These are phyloP conservation scores for Mycena indigotica DNA, from an alignment of 768 basidiomycete genomes.

Conservation along the genomic window DNA sequence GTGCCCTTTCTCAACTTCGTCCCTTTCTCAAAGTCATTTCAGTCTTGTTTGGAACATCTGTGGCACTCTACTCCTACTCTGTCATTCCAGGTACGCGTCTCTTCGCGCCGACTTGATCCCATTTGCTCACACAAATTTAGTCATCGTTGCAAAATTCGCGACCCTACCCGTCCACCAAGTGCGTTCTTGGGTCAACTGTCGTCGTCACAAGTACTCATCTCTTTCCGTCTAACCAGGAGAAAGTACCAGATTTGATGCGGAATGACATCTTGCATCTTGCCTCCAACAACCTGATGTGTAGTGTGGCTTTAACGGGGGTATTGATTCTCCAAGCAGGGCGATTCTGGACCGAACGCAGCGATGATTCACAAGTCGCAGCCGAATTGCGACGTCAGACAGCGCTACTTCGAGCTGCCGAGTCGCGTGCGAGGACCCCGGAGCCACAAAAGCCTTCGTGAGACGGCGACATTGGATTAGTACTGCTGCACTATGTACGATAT, in stretches of 20 bases:
- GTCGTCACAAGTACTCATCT: conserved; percentile 59
- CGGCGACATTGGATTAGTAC: conserved; percentile 1
- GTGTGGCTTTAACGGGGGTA: conserved; percentile 86
- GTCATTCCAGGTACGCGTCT: conserved; percentile 72
- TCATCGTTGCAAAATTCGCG: conserved; percentile 59
- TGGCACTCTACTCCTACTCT: conserved; percentile 72
- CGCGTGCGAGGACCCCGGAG: conserved; percentile 25
- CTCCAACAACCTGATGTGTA: conserved; percentile 82
- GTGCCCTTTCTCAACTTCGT: conserved; percentile 30
- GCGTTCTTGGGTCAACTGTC: too few species aligned
- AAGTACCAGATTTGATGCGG: conserved; percentile 47
- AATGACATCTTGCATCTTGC: conserved; percentile 75
- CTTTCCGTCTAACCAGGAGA: too few species aligned
- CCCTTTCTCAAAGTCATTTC: conserved; percentile 9
- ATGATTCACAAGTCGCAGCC: conserved; percentile 58
- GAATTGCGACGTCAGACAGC: conserved; percentile 28
- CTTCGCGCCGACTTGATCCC: neutral
- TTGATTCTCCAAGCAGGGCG: conserved; percentile 81
- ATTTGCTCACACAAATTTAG: conserved; percentile 35
- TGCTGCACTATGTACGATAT: conserved; percentile 18
- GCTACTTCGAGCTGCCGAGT: conserved; percentile 18
- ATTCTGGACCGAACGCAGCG: conserved; percentile 81
- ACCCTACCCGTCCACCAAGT: conserved; percentile 55
- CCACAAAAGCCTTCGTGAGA: conserved; percentile 7
- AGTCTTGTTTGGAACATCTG: conserved; percentile 80